These are phyloP conservation scores for Claviceps quebecensis DNA, from an alignment of 2,329 filamentous ascomycete species.

Conservation along the genomic window DNA sequence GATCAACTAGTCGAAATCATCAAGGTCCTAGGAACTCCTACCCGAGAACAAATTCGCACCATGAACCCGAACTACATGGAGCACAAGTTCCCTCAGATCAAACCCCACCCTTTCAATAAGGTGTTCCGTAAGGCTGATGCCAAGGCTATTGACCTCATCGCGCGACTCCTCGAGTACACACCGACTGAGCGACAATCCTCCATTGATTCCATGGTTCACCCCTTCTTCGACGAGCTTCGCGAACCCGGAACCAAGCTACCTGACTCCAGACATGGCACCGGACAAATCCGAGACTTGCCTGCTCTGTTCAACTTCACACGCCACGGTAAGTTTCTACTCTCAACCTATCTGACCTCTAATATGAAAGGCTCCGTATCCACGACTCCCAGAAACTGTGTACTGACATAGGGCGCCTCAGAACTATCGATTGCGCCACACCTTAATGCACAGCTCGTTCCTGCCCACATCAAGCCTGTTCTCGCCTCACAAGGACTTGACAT, in stretches of 20 bases:
- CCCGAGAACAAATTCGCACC: conserved; percentile 92
- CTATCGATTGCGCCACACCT: conserved; percentile 85
- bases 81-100: conserved; percentile 99
- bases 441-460: conserved; percentile 77
- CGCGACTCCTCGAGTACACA: conserved; percentile 87
- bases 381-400: not conserved
- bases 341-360: not conserved
- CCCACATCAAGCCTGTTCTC: conserved; percentile 63
- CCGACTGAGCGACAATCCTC: conserved; percentile 88
- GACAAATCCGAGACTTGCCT: conserved; percentile 67
- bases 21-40: conserved; percentile 94
- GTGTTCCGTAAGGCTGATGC: conserved; percentile 94
- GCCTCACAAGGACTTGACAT: conserved; percentile 73
- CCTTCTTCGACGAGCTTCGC: conserved; percentile 94
- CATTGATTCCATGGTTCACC: conserved; percentile 93
- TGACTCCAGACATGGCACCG: conserved; percentile 81
- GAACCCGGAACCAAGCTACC: conserved; percentile 84
- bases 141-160: conserved; percentile 90
- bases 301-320: conserved; percentile 83
- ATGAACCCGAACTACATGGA: conserved; percentile 99
- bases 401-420: conserved; percentile 40
- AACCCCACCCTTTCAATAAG: conserved; percentile 98
- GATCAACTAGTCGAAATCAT: conserved; percentile 99
- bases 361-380: not conserved
- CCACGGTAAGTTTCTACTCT: conserved; percentile 55